Percentiles rank a stretch among this genome's conserved stretches.
Conservation (phyloP, 139 green algal species). For the Chlamydomonas sp. region DNA sequence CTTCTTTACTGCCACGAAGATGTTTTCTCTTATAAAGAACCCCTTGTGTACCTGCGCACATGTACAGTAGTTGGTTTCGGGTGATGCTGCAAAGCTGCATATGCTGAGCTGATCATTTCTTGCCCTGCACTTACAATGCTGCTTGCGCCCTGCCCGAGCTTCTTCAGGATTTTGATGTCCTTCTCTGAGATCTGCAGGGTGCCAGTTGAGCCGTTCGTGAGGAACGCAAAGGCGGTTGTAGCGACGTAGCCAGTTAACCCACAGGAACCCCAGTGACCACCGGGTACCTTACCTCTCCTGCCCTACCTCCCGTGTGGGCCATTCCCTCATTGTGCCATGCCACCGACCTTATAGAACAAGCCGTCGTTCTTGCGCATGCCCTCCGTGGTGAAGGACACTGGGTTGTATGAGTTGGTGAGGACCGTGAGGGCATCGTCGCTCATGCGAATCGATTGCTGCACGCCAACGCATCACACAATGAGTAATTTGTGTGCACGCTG, state of each 20-base stretch:
- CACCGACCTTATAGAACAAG: slow-evolving; percentile 42
- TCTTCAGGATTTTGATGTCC: slow-evolving; percentile 80
- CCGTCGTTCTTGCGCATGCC: slow-evolving; percentile 50
- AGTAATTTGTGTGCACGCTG: too few species aligned
- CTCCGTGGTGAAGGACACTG: slow-evolving; percentile 49
- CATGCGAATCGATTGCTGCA: slow-evolving; percentile 44
- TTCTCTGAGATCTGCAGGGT: slow-evolving; percentile 76
- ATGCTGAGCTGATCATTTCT: slow-evolving; percentile 18
- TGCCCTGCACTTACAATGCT: slow-evolving; percentile 55
- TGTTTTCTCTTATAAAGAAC: slow-evolving; percentile 66
- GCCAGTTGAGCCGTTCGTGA: neutral
- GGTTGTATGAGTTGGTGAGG: slow-evolving; percentile 54
- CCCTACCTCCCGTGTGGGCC: neutral
- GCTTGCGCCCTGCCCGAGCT: slow-evolving; percentile 76
- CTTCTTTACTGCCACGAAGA: slow-evolving; percentile 89
- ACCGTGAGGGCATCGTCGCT: slow-evolving; percentile 47
- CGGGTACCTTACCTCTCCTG: neutral
- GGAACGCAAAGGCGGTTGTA: neutral
- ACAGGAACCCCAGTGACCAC: neutral
- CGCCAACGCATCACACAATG: too few species aligned
- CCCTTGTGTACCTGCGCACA: slow-evolving; percentile 79
- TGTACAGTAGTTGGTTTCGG: neutral
- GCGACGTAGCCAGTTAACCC: neutral
- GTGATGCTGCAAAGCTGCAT: neutral
- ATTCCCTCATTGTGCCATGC: neutral